Evolutionary conservation across 345 rosid species (phyloP), one percentile per base, ranked within the genome.

Genomic region (Euphorbia lathyris): DNA sequence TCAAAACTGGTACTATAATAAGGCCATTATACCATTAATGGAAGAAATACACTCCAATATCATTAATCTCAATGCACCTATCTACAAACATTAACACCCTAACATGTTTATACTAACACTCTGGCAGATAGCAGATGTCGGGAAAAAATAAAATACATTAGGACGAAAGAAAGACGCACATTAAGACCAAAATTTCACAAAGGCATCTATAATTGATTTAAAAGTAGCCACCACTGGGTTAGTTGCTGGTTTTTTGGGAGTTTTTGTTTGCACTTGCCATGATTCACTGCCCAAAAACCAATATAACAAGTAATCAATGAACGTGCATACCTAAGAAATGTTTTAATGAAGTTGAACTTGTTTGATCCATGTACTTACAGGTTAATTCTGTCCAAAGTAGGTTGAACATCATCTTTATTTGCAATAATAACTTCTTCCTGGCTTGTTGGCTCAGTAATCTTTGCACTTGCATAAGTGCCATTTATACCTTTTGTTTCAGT

Each of bases 101-200:
- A 3, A 42, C 1, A 23, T 50, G 47, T 62, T 71, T 51, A 36
- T 19, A 56, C 67, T 34, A 43, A n/a, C 58, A 58, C 40, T 47
- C 50, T 14, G 32, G 47, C 60, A 25, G 55, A 34, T 34, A 34
- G 38, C 38, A 34, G 38, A 34, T 34, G 7, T 34, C 38, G 38
- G 7, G 7, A 7, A 34, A 34, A 34, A 34, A 34, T 7, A 7
- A n/a, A 58, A 1, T 1, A 38, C 34, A 32, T n/a, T 22, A n/a
- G 14, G 30, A 50, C 40, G 36, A 43, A 30, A 63, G 17, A 19
- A 0, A 26, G 1, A 43, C 56, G 7, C 48, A 79, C 76, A 95
- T 66, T 87, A 86, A 0, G 92, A 83, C 97, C 93, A 95, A 77
- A 95, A 88, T 76, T 87, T 95, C 68, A 86, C 34, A 25, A 90